These are phyloP conservation scores for Colletotrichum sp. DNA, from an alignment of 2,329 filamentous ascomycete genomes.

Conservation along the genomic window DNA sequence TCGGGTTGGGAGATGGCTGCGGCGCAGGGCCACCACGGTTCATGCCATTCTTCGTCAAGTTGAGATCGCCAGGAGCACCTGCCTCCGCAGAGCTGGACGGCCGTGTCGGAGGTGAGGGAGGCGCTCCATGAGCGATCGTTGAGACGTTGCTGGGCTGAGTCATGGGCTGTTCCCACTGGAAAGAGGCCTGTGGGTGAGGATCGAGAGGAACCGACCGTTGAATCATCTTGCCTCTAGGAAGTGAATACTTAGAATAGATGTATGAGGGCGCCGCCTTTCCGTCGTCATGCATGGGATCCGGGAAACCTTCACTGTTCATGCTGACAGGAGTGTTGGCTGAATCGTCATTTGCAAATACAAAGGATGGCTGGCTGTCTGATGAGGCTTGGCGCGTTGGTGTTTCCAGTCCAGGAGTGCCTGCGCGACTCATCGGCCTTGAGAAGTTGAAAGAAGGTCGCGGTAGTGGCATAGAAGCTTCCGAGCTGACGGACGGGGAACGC, in stretches of 20 bases:
- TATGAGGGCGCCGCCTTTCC: constrained; percentile 70
- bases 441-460: constrained; percentile 89
- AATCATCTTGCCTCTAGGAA: constrained; percentile 82
- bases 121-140: constrained; percentile 49
- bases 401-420: constrained; percentile 65
- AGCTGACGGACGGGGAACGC: constrained; percentile 84
- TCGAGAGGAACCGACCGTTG: constrained; percentile 71
- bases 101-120: constrained; percentile 66
- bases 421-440: constrained; percentile 84
- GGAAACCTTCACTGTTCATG: constrained; percentile 73
- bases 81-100: constrained; percentile 61
- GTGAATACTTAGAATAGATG: constrained; percentile 82
- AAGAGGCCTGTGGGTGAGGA: constrained; percentile 54
- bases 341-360: constrained; percentile 65
- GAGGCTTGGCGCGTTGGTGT: constrained; percentile 66
- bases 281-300: constrained; percentile 55
- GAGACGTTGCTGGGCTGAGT: constrained; percentile 46
- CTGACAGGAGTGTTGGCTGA: constrained; percentile 72
- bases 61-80: constrained; percentile 41
- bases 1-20: constrained; percentile 49
- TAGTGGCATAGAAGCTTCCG: constrained; percentile 74
- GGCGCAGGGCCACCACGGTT: constrained; percentile 44
- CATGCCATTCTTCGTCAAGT: constrained; percentile 48
- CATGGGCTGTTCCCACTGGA: constrained; percentile 67
- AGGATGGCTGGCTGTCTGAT: constrained; percentile 70